Conservation (phyloP, 2,329 filamentous ascomycete genomes). For the Colletotrichum destructivum region DNA sequence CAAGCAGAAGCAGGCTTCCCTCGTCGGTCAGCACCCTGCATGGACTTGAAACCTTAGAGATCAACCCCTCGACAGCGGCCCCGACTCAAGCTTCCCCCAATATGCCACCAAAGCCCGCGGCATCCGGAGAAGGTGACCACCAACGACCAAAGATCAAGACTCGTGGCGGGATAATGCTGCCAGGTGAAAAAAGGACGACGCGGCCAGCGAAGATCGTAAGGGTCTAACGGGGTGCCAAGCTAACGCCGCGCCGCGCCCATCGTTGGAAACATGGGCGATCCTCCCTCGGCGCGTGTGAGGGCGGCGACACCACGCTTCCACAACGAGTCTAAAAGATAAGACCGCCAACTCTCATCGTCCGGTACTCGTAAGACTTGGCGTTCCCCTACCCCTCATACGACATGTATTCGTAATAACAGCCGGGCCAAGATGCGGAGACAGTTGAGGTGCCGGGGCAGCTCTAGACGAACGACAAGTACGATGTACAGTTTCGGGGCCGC, state of each 20-base stretch:
- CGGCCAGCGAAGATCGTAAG: constrained; percentile 19
- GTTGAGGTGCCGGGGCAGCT: constrained; percentile 10
- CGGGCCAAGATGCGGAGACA: constrained; percentile 16
- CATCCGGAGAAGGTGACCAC: neutral
- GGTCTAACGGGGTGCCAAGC: constrained; percentile 22
- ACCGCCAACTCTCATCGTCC: constrained; percentile 6
- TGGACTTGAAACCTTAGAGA: constrained; percentile 34
- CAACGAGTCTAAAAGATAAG: constrained; percentile 18
- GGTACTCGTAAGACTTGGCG: constrained; percentile 31
- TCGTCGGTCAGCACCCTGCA: constrained; percentile 33
- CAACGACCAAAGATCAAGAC: neutral
- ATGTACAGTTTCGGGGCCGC: neutral
- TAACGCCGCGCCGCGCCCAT: constrained; percentile 12
- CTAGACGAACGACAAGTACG: constrained; percentile 13
- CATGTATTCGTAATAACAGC: neutral
- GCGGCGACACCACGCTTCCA: constrained; percentile 22
- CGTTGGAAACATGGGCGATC: constrained; percentile 13
- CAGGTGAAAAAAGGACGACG: constrained; percentile 1
- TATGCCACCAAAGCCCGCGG: constrained; percentile 23
- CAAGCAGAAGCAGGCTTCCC: constrained; percentile 20
- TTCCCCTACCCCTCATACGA: neutral
- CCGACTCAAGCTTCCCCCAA: constrained; percentile 16
- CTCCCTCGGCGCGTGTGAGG: constrained; percentile 24
- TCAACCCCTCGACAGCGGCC: constrained; percentile 3
- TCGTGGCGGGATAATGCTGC: neutral